These are phyloP conservation scores for Kuraishia piskuri DNA, from an alignment of 805 yeast genomes.

Conservation along the genomic window DNA sequence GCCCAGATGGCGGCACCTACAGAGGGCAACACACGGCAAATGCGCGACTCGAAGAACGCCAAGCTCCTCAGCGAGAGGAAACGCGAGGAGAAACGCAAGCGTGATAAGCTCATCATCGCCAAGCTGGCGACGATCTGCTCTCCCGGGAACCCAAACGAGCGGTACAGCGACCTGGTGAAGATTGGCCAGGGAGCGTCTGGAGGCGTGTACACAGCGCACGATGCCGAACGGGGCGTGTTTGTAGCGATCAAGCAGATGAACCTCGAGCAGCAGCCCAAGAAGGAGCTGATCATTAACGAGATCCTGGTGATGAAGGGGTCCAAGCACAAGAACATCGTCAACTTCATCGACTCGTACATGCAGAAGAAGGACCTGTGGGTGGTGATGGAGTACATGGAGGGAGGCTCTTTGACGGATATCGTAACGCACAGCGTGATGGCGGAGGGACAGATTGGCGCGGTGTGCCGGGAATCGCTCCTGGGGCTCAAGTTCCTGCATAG, in stretches of 20 bases:
- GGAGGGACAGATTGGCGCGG: slow-evolving; percentile 87
- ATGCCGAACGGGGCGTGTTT: slow-evolving; percentile 38
- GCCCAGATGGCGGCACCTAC: neutral
- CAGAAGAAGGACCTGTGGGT: slow-evolving; percentile 89
- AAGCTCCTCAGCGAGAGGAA: slow-evolving; percentile 54
- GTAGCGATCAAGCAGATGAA: slow-evolving; percentile 98
- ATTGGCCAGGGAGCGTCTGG: slow-evolving; percentile 99
- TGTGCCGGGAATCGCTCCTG: slow-evolving; percentile 81
- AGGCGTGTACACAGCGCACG: slow-evolving; percentile 87
- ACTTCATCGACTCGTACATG: slow-evolving; percentile 84
- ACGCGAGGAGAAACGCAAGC: slow-evolving; percentile 69
- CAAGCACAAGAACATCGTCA: slow-evolving; percentile 90
- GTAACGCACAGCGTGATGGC: slow-evolving; percentile 78
- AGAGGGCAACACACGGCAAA: slow-evolving; percentile 9
- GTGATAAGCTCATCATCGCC: slow-evolving; percentile 63
- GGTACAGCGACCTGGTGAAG: slow-evolving; percentile 63
- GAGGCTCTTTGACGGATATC: slow-evolving; percentile 93
- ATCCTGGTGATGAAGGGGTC: slow-evolving; percentile 95
- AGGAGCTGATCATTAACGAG: slow-evolving; percentile 92
- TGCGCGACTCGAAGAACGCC: slow-evolving; percentile 31
- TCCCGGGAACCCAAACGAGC: slow-evolving; percentile 71
- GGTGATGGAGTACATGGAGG: slow-evolving; percentile 99
- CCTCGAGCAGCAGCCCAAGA: slow-evolving; percentile 81
- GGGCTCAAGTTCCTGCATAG: slow-evolving; percentile 90
- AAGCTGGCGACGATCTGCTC: slow-evolving; percentile 72